Conservation (phyloP, 306 rosid genomes). For the Fragaria vesca region DNA sequence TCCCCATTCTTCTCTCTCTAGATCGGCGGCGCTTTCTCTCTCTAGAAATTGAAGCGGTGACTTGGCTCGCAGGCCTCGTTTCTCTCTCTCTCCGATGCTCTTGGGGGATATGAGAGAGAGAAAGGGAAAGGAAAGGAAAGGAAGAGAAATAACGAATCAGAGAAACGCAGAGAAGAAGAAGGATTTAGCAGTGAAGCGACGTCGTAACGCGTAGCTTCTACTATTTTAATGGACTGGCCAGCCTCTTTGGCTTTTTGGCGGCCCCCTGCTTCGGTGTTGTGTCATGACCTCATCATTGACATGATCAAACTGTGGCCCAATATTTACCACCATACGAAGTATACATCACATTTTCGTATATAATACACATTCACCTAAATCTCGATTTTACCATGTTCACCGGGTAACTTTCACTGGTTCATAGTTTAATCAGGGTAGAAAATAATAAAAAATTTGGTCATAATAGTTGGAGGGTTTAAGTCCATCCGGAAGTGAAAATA, state of each 20-base stretch:
- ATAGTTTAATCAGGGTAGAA: too few species aligned
- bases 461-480: too few species aligned
- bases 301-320: not conserved
- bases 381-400: too few species aligned
- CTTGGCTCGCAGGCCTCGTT: slow-evolving; percentile 43
- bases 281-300: not conserved
- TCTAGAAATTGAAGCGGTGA: not conserved
- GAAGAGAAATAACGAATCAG: not conserved
- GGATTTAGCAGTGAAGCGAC: not conserved
- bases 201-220: not conserved
- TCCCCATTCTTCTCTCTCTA: slow-evolving; percentile 57
- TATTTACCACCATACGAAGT: not conserved
- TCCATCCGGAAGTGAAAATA: too few species aligned
- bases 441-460: too few species aligned
- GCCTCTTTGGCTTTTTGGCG: not conserved
- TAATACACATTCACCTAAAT: not conserved
- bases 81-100: slow-evolving; percentile 31
- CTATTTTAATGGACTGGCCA: not conserved
- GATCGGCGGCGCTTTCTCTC: slow-evolving; percentile 30
- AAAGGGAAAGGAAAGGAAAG: slow-evolving; percentile 12
- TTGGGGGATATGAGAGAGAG: slow-evolving; percentile 38
- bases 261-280: slow-evolving; percentile 4
- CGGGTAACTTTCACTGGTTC: too few species aligned
- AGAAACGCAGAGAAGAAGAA: not conserved
- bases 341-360: not conserved